A percentile compares a stretch with the other conserved stretches of the same genome.
These are phyloP conservation scores for Pyrus bretschneideri DNA, from an alignment of 306 rosid species.

Conservation along the genomic window DNA sequence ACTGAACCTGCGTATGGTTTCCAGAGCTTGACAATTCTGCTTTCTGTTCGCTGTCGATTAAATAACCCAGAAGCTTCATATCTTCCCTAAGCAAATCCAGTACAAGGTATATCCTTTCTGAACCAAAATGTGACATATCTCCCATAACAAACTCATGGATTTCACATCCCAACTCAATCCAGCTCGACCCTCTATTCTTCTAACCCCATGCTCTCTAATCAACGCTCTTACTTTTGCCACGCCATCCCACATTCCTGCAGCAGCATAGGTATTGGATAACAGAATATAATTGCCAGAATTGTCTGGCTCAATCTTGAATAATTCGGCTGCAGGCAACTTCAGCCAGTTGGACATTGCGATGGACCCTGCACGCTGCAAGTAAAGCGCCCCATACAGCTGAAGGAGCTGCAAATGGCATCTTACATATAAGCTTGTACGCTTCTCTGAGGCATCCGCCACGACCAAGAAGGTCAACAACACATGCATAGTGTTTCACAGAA, in stretches of 20 bases:
- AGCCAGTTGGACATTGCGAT: constrained; percentile 9
- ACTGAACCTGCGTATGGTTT: too few relatives aligned
- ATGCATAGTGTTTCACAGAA: constrained; percentile 1
- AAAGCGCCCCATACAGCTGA: constrained; percentile 13
- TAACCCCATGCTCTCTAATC: not conserved
- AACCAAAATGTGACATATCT: not conserved
- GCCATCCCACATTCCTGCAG: constrained; percentile 14
- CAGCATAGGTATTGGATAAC: constrained; percentile 11
- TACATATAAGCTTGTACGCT: not conserved
- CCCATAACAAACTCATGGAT: constrained; percentile 4
- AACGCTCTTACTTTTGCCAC: not conserved
- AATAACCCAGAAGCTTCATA: constrained; percentile 1
- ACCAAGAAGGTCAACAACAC: constrained; percentile 7
- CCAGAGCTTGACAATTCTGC: not conserved
- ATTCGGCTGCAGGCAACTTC: not conserved
- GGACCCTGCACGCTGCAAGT: constrained; percentile 5
- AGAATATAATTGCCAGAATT: constrained; percentile 11
- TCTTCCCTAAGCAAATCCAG: constrained; percentile 4
- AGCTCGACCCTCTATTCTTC: constrained; percentile 11
- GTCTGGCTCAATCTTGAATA: constrained; percentile 4
- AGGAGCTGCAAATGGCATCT: constrained; percentile 5
- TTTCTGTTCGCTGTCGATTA: not conserved
- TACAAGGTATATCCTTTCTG: not conserved
- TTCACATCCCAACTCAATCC: constrained; percentile 7
- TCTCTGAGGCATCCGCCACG: not conserved